These are phyloP conservation scores for Trypanosoma boissoni DNA, from an alignment of 208 protist genomes.

Conservation along the genomic window DNA sequence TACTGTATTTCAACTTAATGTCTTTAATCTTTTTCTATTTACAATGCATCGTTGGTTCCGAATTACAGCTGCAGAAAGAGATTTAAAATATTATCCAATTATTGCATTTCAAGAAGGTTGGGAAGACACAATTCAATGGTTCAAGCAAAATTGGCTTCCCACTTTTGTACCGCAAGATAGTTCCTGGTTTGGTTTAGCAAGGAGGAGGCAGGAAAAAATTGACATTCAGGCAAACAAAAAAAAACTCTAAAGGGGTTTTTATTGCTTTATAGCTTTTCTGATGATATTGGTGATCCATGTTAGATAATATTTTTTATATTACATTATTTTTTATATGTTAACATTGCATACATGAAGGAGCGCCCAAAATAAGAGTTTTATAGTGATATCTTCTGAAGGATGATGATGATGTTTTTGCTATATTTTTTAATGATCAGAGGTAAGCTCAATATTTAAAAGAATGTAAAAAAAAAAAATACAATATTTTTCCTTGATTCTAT, in stretches of 20 bases:
- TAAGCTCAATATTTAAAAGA: neutral
- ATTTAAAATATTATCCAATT: conserved; percentile 86
- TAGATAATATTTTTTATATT: too few species aligned
- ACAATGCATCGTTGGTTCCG: conserved; percentile 95
- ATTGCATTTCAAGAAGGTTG: conserved; percentile 88
- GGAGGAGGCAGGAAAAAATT: conserved; percentile 85
- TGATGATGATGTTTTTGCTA: neutral
- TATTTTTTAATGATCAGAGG: neutral
- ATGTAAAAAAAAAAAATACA: conserved; percentile 1
- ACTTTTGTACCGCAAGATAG: conserved; percentile 67
- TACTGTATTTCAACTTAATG: conserved; percentile 90
- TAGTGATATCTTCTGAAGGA: conserved; percentile 21
- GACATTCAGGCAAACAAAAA: conserved; percentile 77
- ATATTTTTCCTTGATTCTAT: conserved; percentile 1
- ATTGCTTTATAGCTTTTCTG: too few species aligned
- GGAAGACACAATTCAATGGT: conserved; percentile 89
- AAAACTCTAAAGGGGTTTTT: conserved; percentile 4
- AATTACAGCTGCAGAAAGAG: conserved; percentile 84
- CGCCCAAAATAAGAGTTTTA: too few species aligned
- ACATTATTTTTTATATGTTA: too few species aligned
- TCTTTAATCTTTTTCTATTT: conserved; percentile 93
- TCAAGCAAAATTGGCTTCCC: conserved; percentile 87
- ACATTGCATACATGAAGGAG: too few species aligned
- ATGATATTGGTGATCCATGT: too few species aligned
- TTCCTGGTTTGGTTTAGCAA: conserved; percentile 75